These are phyloP conservation scores for Cutaneotrichosporon mucoides DNA, from an alignment of 1,284 basidiomycete species.

Conservation along the genomic window DNA sequence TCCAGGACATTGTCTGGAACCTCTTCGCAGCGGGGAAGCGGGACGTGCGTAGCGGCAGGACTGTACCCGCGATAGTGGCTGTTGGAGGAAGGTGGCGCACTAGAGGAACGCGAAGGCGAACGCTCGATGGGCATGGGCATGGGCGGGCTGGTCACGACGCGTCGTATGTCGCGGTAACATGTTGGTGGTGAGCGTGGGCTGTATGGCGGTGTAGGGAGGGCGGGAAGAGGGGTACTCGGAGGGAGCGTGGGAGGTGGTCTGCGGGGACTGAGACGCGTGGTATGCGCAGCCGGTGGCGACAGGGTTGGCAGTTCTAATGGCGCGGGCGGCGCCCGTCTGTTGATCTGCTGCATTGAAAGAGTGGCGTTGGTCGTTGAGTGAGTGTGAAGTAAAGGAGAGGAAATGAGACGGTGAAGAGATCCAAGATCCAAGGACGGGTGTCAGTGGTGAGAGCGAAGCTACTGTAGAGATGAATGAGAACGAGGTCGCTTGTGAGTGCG, in stretches of 20 bases:
- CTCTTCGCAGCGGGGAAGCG: too few species aligned
- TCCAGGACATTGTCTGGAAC: too few species aligned
- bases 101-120: background rate
- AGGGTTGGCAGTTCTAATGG: background rate
- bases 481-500: too few species aligned
- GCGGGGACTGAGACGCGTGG: too few species aligned
- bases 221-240: background rate
- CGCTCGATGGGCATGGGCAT: background rate
- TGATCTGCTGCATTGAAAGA: background rate
- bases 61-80: too few species aligned
- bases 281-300: too few species aligned
- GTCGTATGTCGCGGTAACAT: too few species aligned
- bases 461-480: too few species aligned
- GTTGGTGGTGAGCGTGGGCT: background rate
- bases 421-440: background rate
- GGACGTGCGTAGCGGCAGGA: too few species aligned
- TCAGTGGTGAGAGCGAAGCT: too few species aligned
- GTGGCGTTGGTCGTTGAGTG: too few species aligned
- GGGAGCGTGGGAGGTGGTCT: background rate
- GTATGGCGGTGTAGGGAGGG: background rate
- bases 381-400: background rate
- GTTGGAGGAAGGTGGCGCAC: too few species aligned
- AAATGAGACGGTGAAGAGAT: background rate
- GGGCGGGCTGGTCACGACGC: background rate
- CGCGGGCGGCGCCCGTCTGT: background rate